Base-by-base conservation (phyloP, 2,329 filamentous ascomycete species). In the Hypoxylon rubiginosum region DNA sequence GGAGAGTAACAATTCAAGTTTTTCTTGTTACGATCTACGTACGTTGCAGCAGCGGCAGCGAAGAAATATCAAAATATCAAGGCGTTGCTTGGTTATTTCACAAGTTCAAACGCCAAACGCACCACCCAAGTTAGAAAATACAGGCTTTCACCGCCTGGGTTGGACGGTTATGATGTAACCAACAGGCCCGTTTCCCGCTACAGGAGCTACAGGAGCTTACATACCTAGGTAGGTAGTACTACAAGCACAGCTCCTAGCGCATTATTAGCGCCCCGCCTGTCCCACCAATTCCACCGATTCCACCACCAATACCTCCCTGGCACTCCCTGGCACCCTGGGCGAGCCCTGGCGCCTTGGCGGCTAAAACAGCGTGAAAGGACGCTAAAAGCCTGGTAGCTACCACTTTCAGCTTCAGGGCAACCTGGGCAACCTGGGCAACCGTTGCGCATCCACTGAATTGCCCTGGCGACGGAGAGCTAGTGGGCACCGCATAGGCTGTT, bases 101-200 rank as follows among this genome's bases (percentile, higher is more conserved):
- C 30, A 58, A 64, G 61, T 51, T 50, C 61, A 64, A 57, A 64
- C 62, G 26, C 28, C 8, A 64, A 48, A 39, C 60, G 62, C 52
- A 39, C 32, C 55, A 63, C 39, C 34, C 55, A 34, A 39, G 62
- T 67, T 57, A 69, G 61, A 62, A 65, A 62, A 62, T 68, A 61
- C 59, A 52, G 62, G 67, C 58, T 53, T 70, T 70, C 72, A 74
- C 72, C 72, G 72, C 72, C 56, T 62, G 48, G 28, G 13, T 63
- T 49, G 46, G 39, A 49, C 49, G 43, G 54, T 48, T 64, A 73
- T 73, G 72, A 73, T 73, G 72, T 73, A 73, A 73, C 70, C 60
- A 68, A 66, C 53, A 56, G 49, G 59, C 57, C 61, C 30, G 43
- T 62, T 70, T 64, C 51, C 59, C 24, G 43, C 66, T 68, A 58